phyloP scores from a whole-genome alignment of 805 yeast genomes.

The Novakomyces olei region DNA sequence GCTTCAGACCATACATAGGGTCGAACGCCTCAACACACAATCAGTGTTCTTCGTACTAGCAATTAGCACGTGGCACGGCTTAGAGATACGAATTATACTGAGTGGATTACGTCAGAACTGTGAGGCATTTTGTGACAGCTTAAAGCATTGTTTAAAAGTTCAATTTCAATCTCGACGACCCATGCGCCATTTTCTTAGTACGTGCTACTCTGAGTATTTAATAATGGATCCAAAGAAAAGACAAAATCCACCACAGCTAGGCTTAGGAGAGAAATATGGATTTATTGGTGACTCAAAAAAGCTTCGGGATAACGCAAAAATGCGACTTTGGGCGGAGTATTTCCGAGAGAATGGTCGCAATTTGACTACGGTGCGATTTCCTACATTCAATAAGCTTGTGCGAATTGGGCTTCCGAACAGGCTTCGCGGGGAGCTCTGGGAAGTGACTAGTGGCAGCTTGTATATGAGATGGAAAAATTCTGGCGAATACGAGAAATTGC shows the following conservation, averaged over 20 bases:
- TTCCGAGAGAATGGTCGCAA: slow-evolving; percentile 70
- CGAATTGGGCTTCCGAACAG: slow-evolving; percentile 89
- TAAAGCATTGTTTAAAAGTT: slow-evolving; percentile 38
- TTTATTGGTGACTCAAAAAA: slow-evolving; percentile 77
- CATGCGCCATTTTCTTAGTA: slow-evolving; percentile 39
- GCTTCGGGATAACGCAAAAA: slow-evolving; percentile 57
- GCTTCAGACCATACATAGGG: slow-evolving; percentile 55
- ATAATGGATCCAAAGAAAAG: slow-evolving; percentile 20
- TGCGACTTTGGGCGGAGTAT: slow-evolving; percentile 86
- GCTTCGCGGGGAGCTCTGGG: slow-evolving; percentile 93
- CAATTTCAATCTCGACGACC: slow-evolving; percentile 41
- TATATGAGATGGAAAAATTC: slow-evolving; percentile 42
- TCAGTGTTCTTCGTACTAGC: slow-evolving; percentile 58
- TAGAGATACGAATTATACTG: slow-evolving; percentile 43
- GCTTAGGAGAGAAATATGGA: slow-evolving; percentile 62
- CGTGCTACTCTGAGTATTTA: slow-evolving; percentile 70
- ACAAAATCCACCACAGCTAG: slow-evolving; percentile 44
- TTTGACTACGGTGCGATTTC: slow-evolving; percentile 48
- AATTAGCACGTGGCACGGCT: slow-evolving; percentile 44
- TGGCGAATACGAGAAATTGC: slow-evolving; percentile 34
- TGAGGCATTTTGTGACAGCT: slow-evolving; percentile 51
- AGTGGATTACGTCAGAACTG: slow-evolving; percentile 60
- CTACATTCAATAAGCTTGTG: slow-evolving; percentile 57
- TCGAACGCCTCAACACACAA: slow-evolving; percentile 62
- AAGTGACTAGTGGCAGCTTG: slow-evolving; percentile 68